Evolutionary conservation across 1,139 yeast genomes (phyloP).

Genomic region (Yarrowia galli): DNA sequence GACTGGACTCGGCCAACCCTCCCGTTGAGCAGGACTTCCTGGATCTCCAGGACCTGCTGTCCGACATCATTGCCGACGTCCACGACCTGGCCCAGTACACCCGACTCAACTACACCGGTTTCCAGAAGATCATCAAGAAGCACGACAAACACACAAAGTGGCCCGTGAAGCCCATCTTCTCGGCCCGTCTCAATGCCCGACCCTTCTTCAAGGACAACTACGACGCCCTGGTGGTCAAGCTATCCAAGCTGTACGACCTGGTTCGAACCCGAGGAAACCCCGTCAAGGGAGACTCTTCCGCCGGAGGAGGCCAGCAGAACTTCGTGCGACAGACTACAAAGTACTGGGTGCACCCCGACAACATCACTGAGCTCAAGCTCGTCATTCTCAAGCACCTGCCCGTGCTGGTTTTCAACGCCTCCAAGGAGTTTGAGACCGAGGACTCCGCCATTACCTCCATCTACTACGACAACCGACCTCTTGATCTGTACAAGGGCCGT

Average conservation of each 20-base stretch:
- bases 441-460: constrained; percentile 97
- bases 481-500: constrained; percentile 94
- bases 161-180: constrained; percentile 88
- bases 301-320: constrained; percentile 97
- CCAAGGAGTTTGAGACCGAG: constrained; percentile 92
- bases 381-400: constrained; percentile 93
- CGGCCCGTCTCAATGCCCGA: constrained; percentile 87
- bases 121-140: constrained; percentile 92
- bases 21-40: constrained; percentile 79
- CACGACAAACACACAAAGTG: constrained; percentile 91
- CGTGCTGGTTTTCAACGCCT: constrained; percentile 92
- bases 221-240: constrained; percentile 84
- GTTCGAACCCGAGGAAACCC: constrained; percentile 97
- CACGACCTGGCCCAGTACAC: constrained; percentile 95
- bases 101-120: constrained; percentile 91
- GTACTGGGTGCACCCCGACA: constrained; percentile 99
- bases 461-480: constrained; percentile 85
- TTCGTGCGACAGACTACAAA: constrained; percentile 98
- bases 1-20: constrained; percentile 52
- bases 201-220: constrained; percentile 96
- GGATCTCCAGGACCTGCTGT: constrained; percentile 86
- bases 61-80: constrained; percentile 95
- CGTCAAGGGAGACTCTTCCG: constrained; percentile 89
- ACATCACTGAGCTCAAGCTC: constrained; percentile 94
- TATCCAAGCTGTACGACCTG: constrained; percentile 86